A percentile compares a stretch with the other conserved stretches of the same genome.
These are phyloP conservation scores for Tricharina praecox DNA, from an alignment of 495 filamentous ascomycete genomes.

Conservation along the genomic window DNA sequence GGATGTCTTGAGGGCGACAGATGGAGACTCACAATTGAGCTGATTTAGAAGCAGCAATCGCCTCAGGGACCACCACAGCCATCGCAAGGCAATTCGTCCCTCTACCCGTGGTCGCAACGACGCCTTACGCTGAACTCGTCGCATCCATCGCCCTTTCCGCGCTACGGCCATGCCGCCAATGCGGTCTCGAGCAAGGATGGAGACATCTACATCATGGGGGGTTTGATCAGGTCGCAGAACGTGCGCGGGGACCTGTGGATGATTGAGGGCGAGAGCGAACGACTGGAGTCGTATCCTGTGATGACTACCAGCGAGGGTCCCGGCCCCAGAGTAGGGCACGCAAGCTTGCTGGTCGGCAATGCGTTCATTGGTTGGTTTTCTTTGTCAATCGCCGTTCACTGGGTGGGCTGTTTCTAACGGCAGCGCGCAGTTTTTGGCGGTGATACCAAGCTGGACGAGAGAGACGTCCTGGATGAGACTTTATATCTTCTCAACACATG, in stretches of 20 bases:
- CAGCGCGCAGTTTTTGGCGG: slow-evolving; percentile 59
- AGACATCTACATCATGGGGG: slow-evolving; percentile 95
- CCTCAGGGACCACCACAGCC: slow-evolving; percentile 11
- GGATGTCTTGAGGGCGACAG: no score
- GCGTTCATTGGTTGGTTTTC: slow-evolving; percentile 68
- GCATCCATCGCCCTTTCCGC: slow-evolving; percentile 77
- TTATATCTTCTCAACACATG: slow-evolving; percentile 95
- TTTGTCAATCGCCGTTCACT: background rate
- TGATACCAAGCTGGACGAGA: slow-evolving; percentile 91
- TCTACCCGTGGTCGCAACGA: slow-evolving; percentile 93
- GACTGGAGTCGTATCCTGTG: slow-evolving; percentile 77
- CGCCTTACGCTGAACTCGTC: slow-evolving; percentile 68
- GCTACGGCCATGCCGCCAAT: slow-evolving; percentile 95
- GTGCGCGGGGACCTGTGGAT: slow-evolving; percentile 97
- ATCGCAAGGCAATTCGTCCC: slow-evolving; percentile 28
- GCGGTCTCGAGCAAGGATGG: slow-evolving; percentile 85
- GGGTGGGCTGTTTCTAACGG: slow-evolving; percentile 2
- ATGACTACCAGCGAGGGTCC: slow-evolving; percentile 84
- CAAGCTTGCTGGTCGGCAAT: slow-evolving; percentile 88
- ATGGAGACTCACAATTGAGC: slow-evolving; percentile 9
- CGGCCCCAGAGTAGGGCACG: slow-evolving; percentile 86
- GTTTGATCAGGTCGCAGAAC: slow-evolving; percentile 77
- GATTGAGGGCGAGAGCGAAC: slow-evolving; percentile 72
- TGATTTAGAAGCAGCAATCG: slow-evolving; percentile 20
- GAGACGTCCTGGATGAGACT: slow-evolving; percentile 81